Percentiles rank a stretch among this genome's conserved stretches.
These are phyloP conservation scores for Euphorbia tirucalli DNA, from an alignment of 345 rosid genomes.

Conservation along the genomic window DNA sequence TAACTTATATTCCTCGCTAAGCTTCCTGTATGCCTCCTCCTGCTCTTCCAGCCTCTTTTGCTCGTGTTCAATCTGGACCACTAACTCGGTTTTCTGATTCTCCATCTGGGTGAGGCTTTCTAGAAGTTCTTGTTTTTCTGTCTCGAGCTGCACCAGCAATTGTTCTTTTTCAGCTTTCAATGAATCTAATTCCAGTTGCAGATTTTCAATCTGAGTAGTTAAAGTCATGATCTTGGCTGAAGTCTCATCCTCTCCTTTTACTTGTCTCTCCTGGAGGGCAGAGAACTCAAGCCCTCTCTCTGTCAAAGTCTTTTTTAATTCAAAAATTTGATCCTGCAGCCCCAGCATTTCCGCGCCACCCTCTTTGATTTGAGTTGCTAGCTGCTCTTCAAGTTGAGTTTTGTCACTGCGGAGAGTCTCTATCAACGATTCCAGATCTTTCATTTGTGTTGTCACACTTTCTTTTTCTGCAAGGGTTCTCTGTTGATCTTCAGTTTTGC, in stretches of 20 bases:
- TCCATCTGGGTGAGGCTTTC: constrained; percentile 39
- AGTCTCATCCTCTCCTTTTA: constrained; percentile 39
- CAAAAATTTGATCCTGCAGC: constrained; percentile 33
- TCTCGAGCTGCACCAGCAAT: constrained; percentile 44
- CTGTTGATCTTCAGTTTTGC: constrained; percentile 27
- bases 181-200: constrained; percentile 51
- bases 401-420: constrained; percentile 24
- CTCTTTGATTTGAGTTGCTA: constrained; percentile 20
- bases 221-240: constrained; percentile 43
- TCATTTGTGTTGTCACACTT: constrained; percentile 20
- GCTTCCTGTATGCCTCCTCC: constrained; percentile 41
- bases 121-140: constrained; percentile 49
- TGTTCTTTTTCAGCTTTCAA: constrained; percentile 41
- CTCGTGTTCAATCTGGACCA: constrained; percentile 45
- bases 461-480: constrained; percentile 28
- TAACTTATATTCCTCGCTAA: constrained; percentile 50
- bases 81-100: constrained; percentile 35
- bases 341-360: constrained; percentile 19
- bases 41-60: constrained; percentile 42
- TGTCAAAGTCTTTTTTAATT: constrained; percentile 34
- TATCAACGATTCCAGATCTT: constrained; percentile 27
- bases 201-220: constrained; percentile 35
- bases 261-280: constrained; percentile 39
- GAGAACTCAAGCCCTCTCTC: constrained; percentile 45
- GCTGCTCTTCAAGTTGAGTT: constrained; percentile 28